Conservation (phyloP, 164 flowering plant genomes). For the Platanus orientalis region DNA sequence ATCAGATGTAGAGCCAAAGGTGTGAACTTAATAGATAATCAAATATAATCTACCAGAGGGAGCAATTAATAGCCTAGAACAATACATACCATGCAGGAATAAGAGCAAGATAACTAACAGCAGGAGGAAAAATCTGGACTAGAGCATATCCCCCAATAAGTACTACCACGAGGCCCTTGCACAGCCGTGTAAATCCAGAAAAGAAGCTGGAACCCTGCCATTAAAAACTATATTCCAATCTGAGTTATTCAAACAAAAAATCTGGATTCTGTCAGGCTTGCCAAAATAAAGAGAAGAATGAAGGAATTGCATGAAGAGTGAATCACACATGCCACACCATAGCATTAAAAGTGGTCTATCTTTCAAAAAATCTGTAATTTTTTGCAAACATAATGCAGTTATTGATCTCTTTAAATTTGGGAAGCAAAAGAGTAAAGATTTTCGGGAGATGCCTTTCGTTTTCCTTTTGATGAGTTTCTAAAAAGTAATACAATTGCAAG, state of each 20-base stretch:
- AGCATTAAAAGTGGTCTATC: not conserved
- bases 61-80: not conserved
- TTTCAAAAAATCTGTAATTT: not conserved
- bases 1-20: too few species aligned
- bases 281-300: not conserved
- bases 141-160: conserved; percentile 61
- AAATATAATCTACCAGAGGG: not conserved
- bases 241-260: conserved; percentile 36
- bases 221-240: conserved; percentile 12
- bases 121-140: conserved; percentile 67
- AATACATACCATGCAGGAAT: conserved; percentile 77
- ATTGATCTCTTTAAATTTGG: not conserved
- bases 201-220: conserved; percentile 44
- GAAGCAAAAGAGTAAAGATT: too few species aligned
- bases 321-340: not conserved
- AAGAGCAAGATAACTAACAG: conserved; percentile 71
- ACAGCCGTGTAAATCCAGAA: conserved; percentile 71
- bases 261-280: conserved; percentile 16
- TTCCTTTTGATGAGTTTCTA: not conserved
- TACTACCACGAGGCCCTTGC: conserved; percentile 83
- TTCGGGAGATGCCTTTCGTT: not conserved
- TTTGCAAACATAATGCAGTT: not conserved
- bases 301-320: not conserved
- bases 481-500: not conserved
- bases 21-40: not conserved